Evolutionary conservation across 768 basidiomycete genomes (phyloP), one percentile per base, ranked within the genome.

Genomic region (Kondoa subrosea): DNA sequence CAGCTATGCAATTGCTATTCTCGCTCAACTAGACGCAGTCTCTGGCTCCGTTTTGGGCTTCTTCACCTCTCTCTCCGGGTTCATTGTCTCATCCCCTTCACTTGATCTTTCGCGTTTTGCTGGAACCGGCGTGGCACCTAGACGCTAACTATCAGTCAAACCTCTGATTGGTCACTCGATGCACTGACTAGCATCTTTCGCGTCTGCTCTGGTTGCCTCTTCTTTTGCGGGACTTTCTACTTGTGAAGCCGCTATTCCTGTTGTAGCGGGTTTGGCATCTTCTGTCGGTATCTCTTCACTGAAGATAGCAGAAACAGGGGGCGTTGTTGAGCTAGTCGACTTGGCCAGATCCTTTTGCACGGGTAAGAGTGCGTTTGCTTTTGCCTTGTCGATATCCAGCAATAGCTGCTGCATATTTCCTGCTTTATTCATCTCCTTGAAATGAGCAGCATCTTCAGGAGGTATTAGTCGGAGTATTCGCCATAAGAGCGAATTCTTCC

Each of bases 401-500:
- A 50, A 21, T 21, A 50, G 40, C 40, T 50, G 40, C 8, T 8
- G 12, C 40, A 50, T 50, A 50, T 50, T 21, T 8, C 40, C 40
- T 8, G 12, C 40, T 50, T 50, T 50, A 21, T 21, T 50, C 40
- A 50, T 50, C 40, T n/a, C n/a, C n/a, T 50, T 50, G 40, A 50
- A 50, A 21, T 50, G 40, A 50, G 40, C 40, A 50, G 40, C 21
- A 21, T 63, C 61, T 16, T 63, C 30, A 3, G 61, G 3, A 17
- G 61, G 29, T 12, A 63, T 32, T 3, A 32, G 27, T 16, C 61
- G 16, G 8, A 63, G 61, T 15, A 33, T 33, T 4, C 61, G 27
- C 61, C 61, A 63, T 12, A 17, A 14, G n/a, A 63, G 61, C n/a
- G 61, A 63, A 33, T 30, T 30, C 61, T 63, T 63, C n/a, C 33